Conservation (phyloP, 208 protist species). For the Leptomonas pyrrhocoris region DNA sequence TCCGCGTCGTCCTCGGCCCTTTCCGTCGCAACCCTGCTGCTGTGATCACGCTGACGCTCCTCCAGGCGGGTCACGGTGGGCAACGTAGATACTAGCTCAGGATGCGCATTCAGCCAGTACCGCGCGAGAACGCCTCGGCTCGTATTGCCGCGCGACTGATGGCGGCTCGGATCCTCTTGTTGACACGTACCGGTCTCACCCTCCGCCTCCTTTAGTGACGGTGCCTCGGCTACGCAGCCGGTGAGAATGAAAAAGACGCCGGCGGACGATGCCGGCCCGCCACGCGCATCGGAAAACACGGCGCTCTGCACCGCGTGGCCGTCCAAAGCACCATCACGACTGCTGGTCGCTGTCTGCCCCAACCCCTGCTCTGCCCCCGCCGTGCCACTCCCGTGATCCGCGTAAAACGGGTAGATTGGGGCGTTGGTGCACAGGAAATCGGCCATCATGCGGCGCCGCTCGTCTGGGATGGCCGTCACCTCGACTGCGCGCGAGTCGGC, state of each 20-base stretch:
- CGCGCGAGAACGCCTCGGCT: conserved; percentile 43
- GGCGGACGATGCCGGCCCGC: conserved; percentile 18
- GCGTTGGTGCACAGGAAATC: conserved; percentile 39
- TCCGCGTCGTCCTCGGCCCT: conserved; percentile 9
- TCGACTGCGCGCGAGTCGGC: neutral
- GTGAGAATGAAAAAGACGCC: conserved; percentile 45
- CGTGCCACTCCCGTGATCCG: neutral
- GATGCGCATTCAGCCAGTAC: conserved; percentile 46
- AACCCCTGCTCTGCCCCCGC: conserved; percentile 1
- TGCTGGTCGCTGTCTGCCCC: neutral
- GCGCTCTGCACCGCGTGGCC: conserved; percentile 18
- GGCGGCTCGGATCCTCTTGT: neutral
- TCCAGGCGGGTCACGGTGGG: conserved; percentile 39
- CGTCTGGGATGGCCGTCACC: conserved; percentile 24
- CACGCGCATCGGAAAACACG: conserved; percentile 19
- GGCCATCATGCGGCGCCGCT: conserved; percentile 28
- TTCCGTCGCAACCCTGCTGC: neutral
- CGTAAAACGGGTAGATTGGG: conserved; percentile 46
- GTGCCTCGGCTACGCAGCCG: conserved; percentile 12
- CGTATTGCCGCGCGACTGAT: neutral
- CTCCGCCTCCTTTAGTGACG: neutral
- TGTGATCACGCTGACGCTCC: conserved; percentile 17
- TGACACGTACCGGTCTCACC: neutral
- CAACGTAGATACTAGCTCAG: conserved; percentile 32
- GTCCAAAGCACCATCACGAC: neutral